These are phyloP conservation scores for Cutaneotrichosporon curvatum DNA, from an alignment of 1,284 basidiomycete species.

Conservation along the genomic window DNA sequence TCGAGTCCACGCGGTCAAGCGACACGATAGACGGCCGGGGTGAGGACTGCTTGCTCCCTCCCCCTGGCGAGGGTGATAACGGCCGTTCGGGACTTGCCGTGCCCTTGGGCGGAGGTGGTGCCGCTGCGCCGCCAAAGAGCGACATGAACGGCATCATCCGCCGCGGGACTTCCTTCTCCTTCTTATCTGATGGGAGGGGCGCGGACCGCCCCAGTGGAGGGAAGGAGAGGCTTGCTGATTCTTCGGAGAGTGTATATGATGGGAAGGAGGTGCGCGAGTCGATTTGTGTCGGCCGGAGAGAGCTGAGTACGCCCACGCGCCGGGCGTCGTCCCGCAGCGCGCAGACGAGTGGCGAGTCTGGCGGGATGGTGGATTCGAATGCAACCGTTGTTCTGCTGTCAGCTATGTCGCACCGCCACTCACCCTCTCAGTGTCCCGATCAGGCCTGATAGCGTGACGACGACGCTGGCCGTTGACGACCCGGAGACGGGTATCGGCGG, in stretches of 20 bases:
- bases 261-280: conserved; percentile 50
- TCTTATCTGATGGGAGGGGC: conserved; percentile 9
- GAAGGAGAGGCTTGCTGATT: conserved; percentile 57
- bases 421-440: conserved; percentile 55
- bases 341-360: conserved; percentile 56
- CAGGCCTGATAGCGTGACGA: conserved; percentile 73
- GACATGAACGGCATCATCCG: conserved; percentile 43
- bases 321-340: conserved; percentile 55
- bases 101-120: conserved; percentile 1
- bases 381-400: conserved; percentile 12
- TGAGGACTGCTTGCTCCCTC: conserved; percentile 19
- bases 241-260: conserved; percentile 51
- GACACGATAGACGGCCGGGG: conserved; percentile 30
- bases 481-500: conserved; percentile 33
- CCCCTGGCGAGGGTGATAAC: conserved; percentile 23
- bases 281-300: conserved; percentile 33
- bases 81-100: conserved; percentile 37
- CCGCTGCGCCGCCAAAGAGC: conserved; percentile 29
- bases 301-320: conserved; percentile 44
- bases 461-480: conserved; percentile 43
- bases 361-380: conserved; percentile 49
- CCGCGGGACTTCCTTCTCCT: conserved; percentile 19
- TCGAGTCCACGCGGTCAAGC: conserved; percentile 21
- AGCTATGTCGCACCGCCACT: background rate
- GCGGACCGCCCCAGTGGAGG: conserved; percentile 51